Conservation (phyloP, 768 basidiomycete genomes). For the Lactarius hatsudake region DNA sequence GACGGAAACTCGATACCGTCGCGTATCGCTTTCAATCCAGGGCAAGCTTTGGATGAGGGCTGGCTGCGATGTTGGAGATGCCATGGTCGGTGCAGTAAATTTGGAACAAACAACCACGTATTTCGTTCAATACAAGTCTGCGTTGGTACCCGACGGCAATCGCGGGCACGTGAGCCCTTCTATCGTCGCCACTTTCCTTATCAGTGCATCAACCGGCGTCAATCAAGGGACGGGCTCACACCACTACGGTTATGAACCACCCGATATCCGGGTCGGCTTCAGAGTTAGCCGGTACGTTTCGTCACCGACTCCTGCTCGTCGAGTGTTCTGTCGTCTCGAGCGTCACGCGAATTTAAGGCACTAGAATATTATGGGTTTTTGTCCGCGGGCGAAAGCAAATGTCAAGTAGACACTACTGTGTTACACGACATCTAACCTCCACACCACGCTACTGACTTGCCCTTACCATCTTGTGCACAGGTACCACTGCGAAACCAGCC, state of each 20-base stretch:
- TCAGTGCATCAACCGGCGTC: not conserved
- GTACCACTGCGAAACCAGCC: not conserved
- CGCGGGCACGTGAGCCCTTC: not conserved
- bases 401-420: not conserved
- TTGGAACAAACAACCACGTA: not conserved
- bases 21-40: not conserved
- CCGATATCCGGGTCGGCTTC: not conserved
- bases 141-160: not conserved
- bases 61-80: not conserved
- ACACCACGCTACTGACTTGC: not conserved
- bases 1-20: not conserved
- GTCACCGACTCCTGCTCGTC: too few relatives aligned
- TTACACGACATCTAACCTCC: not conserved
- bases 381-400: not conserved
- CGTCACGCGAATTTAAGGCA: not conserved
- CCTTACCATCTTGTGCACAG: not conserved
- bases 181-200: not conserved
- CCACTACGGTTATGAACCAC: not conserved
- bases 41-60: not conserved
- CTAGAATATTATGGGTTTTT: not conserved
- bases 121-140: not conserved
- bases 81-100: not conserved
- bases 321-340: not conserved
- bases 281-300: not conserved
- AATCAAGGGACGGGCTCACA: not conserved